A percentile compares a stretch with the other conserved stretches of the same genome.
These are phyloP conservation scores for Aureobasidium sp. DNA, from an alignment of 2,329 filamentous ascomycete species.

Conservation along the genomic window DNA sequence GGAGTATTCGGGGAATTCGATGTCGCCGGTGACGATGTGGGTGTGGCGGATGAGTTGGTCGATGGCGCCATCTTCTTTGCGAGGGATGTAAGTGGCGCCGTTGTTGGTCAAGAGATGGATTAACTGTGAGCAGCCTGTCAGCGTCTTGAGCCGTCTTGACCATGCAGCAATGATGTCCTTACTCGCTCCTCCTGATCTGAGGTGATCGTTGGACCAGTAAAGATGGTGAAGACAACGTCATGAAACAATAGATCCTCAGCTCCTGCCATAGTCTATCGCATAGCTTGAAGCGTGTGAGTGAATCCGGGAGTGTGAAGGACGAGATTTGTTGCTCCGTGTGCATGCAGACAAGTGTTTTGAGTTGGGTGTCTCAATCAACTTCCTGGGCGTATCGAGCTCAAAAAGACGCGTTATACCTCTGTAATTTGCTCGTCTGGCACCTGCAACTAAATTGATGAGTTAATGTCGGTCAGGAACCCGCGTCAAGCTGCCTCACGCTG, in stretches of 20 bases:
- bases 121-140: slow-evolving; percentile 31
- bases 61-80: slow-evolving; percentile 32
- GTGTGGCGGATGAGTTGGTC: slow-evolving; percentile 40
- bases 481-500: neutral
- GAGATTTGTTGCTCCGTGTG: neutral
- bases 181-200: slow-evolving; percentile 17
- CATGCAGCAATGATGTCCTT: neutral
- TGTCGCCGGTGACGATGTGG: slow-evolving; percentile 65
- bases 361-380: neutral
- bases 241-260: slow-evolving; percentile 25
- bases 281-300: neutral
- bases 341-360: neutral
- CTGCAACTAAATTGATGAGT: neutral
- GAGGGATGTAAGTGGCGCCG: slow-evolving; percentile 39
- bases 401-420: neutral
- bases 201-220: slow-evolving; percentile 30
- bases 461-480: neutral
- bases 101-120: slow-evolving; percentile 37
- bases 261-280: neutral
- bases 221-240: slow-evolving; percentile 33
- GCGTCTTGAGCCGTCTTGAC: neutral
- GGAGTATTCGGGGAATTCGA: slow-evolving; percentile 85
- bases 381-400: neutral
- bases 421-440: neutral
- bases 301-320: neutral